phyloP scores from a whole-genome alignment of 2,329 filamentous ascomycete genomes.

The Aspergillus latus region DNA sequence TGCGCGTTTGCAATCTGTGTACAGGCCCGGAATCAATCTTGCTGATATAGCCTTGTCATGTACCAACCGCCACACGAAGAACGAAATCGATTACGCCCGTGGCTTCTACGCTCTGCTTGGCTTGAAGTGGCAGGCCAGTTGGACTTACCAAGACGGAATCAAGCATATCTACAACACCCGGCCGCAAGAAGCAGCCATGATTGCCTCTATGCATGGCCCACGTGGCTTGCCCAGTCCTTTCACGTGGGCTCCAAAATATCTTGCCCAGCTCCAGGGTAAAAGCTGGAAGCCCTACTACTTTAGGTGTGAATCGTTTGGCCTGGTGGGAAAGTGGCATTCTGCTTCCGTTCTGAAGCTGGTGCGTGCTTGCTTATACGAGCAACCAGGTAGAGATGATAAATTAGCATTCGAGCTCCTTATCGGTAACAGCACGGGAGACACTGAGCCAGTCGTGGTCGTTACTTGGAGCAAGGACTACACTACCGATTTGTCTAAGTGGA shows the following conservation, averaged over 20 bases:
- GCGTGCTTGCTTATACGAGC: not conserved
- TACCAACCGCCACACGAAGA: not conserved
- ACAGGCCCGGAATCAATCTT: not conserved
- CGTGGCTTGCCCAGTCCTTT: not conserved
- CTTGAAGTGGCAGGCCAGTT: not conserved
- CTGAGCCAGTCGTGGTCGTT: not conserved
- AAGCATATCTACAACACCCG: not conserved
- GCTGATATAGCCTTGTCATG: not conserved
- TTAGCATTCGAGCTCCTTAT: not conserved
- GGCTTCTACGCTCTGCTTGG: not conserved
- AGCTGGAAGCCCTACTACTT: not conserved
- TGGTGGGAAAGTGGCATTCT: not conserved
- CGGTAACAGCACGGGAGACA: not conserved
- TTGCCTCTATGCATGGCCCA: not conserved
- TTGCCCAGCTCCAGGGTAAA: not conserved
- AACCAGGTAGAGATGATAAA: not conserved
- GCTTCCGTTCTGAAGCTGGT: not conserved
- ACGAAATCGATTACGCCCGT: not conserved
- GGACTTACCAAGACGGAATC: not conserved
- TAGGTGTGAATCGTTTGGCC: not conserved
- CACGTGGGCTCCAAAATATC: not conserved
- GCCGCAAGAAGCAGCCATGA: not conserved
- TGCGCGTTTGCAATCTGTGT: not conserved
- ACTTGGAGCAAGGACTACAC: too few relatives aligned
- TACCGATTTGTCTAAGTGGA: too few relatives aligned